Evolutionary conservation across 495 filamentous ascomycete genomes (phyloP).

Genomic region (Penicillium chermesinum): DNA sequence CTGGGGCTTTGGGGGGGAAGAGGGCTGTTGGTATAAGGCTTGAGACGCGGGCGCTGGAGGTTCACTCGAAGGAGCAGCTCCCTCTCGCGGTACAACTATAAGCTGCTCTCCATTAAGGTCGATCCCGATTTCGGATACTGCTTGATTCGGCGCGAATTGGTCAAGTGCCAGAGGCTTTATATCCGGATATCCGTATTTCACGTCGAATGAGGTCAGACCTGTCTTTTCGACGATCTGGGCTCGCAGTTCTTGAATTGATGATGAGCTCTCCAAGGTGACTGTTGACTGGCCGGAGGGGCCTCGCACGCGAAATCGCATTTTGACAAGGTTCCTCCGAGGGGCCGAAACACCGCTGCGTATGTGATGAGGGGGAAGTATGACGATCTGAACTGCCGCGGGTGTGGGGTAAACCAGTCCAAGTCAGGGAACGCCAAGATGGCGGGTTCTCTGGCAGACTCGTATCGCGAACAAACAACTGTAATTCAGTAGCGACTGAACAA

Average conservation of each 20-base stretch:
- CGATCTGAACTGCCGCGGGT: constrained; percentile 6
- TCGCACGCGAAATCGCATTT: constrained; percentile 59
- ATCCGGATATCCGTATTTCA: constrained; percentile 86
- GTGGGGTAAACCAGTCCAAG: not conserved
- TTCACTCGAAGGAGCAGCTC: constrained; percentile 13
- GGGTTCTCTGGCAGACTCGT: no score
- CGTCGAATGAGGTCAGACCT: constrained; percentile 50
- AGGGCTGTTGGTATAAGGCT: constrained; percentile 15
- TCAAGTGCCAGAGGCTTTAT: constrained; percentile 59
- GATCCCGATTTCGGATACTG: constrained; percentile 52
- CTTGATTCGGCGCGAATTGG: constrained; percentile 37
- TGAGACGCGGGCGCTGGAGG: constrained; percentile 18
- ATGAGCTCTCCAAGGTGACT: constrained; percentile 58
- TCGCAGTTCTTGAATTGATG: constrained; percentile 60
- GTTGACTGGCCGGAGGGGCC: constrained; percentile 58
- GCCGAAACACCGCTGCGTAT: no score
- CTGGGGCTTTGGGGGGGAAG: constrained; percentile 15
- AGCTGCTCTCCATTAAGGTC: constrained; percentile 79
- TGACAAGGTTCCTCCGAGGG: not conserved
- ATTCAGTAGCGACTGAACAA: no score
- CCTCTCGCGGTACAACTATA: constrained; percentile 54
- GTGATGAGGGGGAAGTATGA: constrained; percentile 12
- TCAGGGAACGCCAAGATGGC: no score
- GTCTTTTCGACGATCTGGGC: constrained; percentile 52
- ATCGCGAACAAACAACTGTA: no score